Percentiles rank a stretch among this genome's conserved stretches.
Evolutionary conservation across 257 asterid genomes (phyloP).

Genomic region (Solanum tacnaense): DNA sequence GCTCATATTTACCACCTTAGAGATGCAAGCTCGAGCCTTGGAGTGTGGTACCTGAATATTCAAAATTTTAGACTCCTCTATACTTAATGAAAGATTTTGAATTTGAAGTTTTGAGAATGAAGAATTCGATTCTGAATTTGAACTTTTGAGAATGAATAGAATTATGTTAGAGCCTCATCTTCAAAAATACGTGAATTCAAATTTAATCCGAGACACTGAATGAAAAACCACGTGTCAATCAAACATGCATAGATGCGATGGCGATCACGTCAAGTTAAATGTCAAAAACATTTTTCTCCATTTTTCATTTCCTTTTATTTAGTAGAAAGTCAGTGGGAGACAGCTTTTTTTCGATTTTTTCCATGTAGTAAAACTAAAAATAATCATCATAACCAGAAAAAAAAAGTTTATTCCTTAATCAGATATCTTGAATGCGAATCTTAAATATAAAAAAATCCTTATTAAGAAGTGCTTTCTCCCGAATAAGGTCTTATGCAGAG

Average conservation of each 20-base stretch:
- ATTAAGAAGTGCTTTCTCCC: too few relatives aligned
- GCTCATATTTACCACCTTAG: not conserved
- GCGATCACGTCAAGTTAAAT: not conserved
- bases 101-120: too few relatives aligned
- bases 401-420: too few relatives aligned
- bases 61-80: too few relatives aligned
- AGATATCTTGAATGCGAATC: too few relatives aligned
- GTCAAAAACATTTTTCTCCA: not conserved
- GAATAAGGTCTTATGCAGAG: rapidly evolving
- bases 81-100: too few relatives aligned
- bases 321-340: not conserved
- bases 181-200: not conserved
- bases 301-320: not conserved
- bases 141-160: not conserved
- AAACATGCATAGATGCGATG: not conserved
- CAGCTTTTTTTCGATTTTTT: not conserved
- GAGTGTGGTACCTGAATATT: too few relatives aligned
- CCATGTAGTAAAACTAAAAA: not conserved
- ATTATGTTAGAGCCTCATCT: too few relatives aligned
- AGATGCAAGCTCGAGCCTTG: not conserved
- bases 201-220: too few relatives aligned
- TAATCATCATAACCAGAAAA: not conserved
- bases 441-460: too few relatives aligned
- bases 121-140: too few relatives aligned
- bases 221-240: not conserved